Evolutionary conservation across 495 filamentous ascomycete species (phyloP).

Genomic region (Daldinia concentrica): DNA sequence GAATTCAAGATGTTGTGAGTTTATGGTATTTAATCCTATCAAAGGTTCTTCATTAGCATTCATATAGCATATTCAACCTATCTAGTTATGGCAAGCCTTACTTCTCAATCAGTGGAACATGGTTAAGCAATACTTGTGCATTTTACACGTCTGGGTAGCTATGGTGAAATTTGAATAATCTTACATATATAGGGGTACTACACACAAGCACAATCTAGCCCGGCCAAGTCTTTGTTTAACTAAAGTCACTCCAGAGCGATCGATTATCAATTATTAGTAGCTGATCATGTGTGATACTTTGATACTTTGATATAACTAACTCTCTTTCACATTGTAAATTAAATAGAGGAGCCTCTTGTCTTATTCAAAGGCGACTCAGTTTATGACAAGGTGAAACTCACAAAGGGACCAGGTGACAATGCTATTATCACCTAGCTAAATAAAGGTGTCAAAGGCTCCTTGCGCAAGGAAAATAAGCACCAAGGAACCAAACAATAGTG

Average conservation of each 20-base stretch:
- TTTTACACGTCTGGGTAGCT: not conserved
- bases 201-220: not conserved
- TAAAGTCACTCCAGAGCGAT: not conserved
- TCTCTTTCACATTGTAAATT: not conserved
- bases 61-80: not conserved
- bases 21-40: not conserved
- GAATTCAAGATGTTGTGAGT: not conserved
- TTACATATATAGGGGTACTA: not conserved
- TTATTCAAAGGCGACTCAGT: not conserved
- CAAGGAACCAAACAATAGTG: slow-evolving; percentile 1
- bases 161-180: not conserved
- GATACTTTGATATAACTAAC: no score
- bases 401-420: not conserved
- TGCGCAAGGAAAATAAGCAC: not conserved
- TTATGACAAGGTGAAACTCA: not conserved
- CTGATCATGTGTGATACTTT: not conserved
- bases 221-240: not conserved
- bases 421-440: not conserved
- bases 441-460: not conserved
- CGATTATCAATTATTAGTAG: not conserved
- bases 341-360: not conserved
- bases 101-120: not conserved
- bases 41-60: not conserved
- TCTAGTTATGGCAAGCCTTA: no score
- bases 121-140: not conserved